Base-by-base conservation (phyloP, 306 rosid species). In the Prunus padus region DNA sequence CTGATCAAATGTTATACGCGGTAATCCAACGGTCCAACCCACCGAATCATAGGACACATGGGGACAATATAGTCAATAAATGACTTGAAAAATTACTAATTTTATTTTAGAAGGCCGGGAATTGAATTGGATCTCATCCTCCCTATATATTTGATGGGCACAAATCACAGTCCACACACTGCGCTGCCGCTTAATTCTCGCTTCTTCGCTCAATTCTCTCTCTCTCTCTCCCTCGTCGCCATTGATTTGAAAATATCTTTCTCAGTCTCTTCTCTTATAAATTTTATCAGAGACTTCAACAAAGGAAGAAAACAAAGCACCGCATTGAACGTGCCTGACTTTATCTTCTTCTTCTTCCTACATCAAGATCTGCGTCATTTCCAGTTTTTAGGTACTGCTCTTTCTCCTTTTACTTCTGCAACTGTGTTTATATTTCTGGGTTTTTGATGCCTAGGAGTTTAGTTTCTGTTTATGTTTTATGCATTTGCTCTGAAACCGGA, bases 111-210 rank as follows among this genome's bases (percentile, higher is more conserved):
- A 57, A 57, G 14, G 55, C 54, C 5, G 42, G 76, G 65, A 57
- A 25, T 57, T 3, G 31, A 23, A 16, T 23, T 42, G 20, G n/a
- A 11, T 19, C 1, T 46, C 14, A 6, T 7, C 30, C 11, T 61
- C 5, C 25, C 47, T 8, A 73, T 59, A 45, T 59, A 33, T 33
- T 33, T 33, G 40, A 73, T 59, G 40, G 15, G 73, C 45, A 40
- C 52, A 56, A 23, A 72, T 22, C 76, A 7, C 0, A 59, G 4
- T 28, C 59, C 68, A 60, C 77, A 16, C 62, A 18, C 3, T 56
- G 23, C 68, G 57, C 63, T 60, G 57, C 77, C 55, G 76, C 76
- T 57, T n/a, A 57, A 57, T 72, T 72, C 42, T 72, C 54, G 66
- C 76, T 55, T 55, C 76, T 55, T 71, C 76, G 57, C 56, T 44